These are phyloP conservation scores for Lepidium aucheri DNA, from an alignment of 345 rosid genomes.

Conservation along the genomic window DNA sequence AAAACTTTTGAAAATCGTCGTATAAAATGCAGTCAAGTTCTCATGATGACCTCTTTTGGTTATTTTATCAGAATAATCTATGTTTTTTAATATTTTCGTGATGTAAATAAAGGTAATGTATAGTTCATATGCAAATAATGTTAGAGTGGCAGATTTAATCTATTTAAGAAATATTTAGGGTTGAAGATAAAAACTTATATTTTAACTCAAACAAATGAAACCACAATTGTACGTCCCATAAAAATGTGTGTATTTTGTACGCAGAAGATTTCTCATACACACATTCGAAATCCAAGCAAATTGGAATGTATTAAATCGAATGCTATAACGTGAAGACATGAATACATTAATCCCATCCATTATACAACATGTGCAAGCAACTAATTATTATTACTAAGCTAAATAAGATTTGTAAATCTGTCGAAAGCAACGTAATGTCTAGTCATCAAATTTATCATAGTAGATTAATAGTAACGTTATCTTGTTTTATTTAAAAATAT, in stretches of 20 bases:
- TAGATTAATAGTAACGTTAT: not conserved
- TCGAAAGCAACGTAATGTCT: constrained; percentile 3
- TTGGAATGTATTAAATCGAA: not conserved
- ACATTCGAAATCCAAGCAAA: not conserved
- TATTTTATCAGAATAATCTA: too few species aligned
- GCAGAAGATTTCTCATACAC: not conserved
- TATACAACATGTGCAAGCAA: not conserved
- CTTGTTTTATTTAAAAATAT: not conserved
- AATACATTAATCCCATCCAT: not conserved
- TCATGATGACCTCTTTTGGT: too few species aligned
- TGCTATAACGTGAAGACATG: constrained; percentile 3
- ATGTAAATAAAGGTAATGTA: too few species aligned
- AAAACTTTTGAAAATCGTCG: too few species aligned
- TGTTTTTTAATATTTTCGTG: too few species aligned
- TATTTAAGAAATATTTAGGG: too few species aligned
- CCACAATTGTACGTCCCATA: not conserved
- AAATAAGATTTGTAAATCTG: not conserved
- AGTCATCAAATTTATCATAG: constrained; percentile 12
- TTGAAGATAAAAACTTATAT: not conserved
- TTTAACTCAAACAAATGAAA: not conserved
- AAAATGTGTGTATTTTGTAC: not conserved
- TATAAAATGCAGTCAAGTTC: too few species aligned
- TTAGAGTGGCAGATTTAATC: too few species aligned
- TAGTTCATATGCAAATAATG: too few species aligned
- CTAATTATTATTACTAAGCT: not conserved